These are phyloP conservation scores for Juglanconis juglandina DNA, from an alignment of 2,329 filamentous ascomycete genomes.

Conservation along the genomic window DNA sequence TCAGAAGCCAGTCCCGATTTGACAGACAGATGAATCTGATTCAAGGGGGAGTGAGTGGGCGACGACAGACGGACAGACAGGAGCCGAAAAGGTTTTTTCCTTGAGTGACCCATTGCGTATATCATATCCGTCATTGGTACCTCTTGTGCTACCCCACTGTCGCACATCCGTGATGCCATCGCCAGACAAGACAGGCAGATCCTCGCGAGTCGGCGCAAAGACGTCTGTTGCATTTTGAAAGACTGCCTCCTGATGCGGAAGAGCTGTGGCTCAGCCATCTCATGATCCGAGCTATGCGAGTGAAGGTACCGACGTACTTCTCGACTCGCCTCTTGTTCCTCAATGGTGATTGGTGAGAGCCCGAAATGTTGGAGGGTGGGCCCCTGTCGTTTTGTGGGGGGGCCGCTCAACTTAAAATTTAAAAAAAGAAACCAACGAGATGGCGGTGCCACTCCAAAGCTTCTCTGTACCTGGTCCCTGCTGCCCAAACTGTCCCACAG, in stretches of 20 bases:
- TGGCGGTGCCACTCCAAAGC: slow-evolving; percentile 16
- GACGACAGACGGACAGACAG: neutral
- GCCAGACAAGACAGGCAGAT: neutral
- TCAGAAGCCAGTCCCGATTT: slow-evolving; percentile 6
- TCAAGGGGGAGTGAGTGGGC: neutral
- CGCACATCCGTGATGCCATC: slow-evolving; percentile 3
- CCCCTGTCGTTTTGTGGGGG: slow-evolving; percentile 3
- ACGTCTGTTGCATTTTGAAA: slow-evolving; percentile 18
- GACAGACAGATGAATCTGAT: slow-evolving; percentile 14
- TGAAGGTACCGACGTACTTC: too few species aligned
- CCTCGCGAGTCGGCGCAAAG: slow-evolving; percentile 4
- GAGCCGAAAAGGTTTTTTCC: neutral
- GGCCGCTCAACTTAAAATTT: slow-evolving; percentile 17
- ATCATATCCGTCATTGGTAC: neutral
- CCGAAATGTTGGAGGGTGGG: slow-evolving; percentile 6
- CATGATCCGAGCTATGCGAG: too few species aligned
- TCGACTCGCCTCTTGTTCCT: too few species aligned
- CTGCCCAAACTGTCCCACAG: neutral
- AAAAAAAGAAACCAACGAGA: slow-evolving; percentile 20
- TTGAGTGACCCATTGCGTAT: neutral
- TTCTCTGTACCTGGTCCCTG: neutral
- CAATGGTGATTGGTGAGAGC: slow-evolving; percentile 13
- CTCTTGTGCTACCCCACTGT: slow-evolving; percentile 3
- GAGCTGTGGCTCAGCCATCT: slow-evolving; percentile 17
- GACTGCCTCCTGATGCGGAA: slow-evolving; percentile 16